Percentiles rank a stretch among this genome's conserved stretches.
These are phyloP conservation scores for Phialophora chinensis DNA, from an alignment of 2,329 filamentous ascomycete species.

Conservation along the genomic window DNA sequence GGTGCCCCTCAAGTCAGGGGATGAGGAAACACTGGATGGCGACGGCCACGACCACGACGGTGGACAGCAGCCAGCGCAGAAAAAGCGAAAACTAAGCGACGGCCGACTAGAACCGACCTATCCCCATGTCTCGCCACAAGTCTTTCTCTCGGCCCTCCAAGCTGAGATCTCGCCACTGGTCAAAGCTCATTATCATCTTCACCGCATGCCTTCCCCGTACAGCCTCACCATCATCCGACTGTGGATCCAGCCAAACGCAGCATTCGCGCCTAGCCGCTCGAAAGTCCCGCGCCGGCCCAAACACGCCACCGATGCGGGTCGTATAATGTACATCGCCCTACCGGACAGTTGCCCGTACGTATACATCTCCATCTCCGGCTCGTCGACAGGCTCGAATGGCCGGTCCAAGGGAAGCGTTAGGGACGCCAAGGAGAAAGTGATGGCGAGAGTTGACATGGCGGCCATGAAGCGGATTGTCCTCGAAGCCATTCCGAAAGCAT, in stretches of 20 bases:
- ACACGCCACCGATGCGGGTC: slow-evolving; percentile 63
- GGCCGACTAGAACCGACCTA: slow-evolving; percentile 32
- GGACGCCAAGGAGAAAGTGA: slow-evolving; percentile 16
- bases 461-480: slow-evolving; percentile 63
- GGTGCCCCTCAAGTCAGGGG: slow-evolving; percentile 35
- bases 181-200: slow-evolving; percentile 83
- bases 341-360: slow-evolving; percentile 79
- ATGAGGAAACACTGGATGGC: slow-evolving; percentile 21
- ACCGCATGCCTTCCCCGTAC: slow-evolving; percentile 58
- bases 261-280: slow-evolving; percentile 64
- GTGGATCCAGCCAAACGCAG: slow-evolving; percentile 74
- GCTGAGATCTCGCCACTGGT: slow-evolving; percentile 75
- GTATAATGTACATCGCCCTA: slow-evolving; percentile 80
- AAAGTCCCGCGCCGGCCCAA: slow-evolving; percentile 47
- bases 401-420: slow-evolving; percentile 27
- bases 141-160: slow-evolving; percentile 78
- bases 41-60: slow-evolving; percentile 31
- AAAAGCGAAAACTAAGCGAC: slow-evolving; percentile 39
- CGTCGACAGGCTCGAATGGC: slow-evolving; percentile 44
- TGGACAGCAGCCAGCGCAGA: slow-evolving; percentile 34
- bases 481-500: slow-evolving; percentile 79
- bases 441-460: slow-evolving; percentile 36
- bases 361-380: slow-evolving; percentile 65
- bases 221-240: slow-evolving; percentile 77
- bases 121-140: slow-evolving; percentile 67